Base-by-base conservation (phyloP, 2,329 filamentous ascomycete species). In the Endoconidiophora polonica region DNA sequence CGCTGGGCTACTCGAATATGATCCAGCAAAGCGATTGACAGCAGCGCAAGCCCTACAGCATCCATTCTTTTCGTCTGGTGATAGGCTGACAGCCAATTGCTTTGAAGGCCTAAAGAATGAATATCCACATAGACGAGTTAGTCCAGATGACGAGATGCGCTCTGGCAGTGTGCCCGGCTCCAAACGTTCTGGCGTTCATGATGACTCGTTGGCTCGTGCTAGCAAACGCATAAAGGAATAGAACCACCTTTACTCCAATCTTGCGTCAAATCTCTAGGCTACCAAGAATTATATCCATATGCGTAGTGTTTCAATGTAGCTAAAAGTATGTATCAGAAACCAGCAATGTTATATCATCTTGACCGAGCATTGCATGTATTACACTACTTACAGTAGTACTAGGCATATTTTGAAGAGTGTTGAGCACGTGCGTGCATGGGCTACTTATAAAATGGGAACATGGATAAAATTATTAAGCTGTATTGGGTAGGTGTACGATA, bases 101-200 rank as follows among this genome's bases (percentile, higher is more conserved):
- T 98, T 98, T 57, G 86, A 94, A 59, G 87, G 88, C 0, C 73
- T 87, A 48, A 86, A 86, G 64, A 79, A 79, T 55, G 86, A 91
- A 59, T 98, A 98, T 63, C 91, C 91, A 0, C 80, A 87, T 59
- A 75, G 91, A 5, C 77, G 90, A 45, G 88, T 98, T 39, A 94
- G 83, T 58, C 82, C 93, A 58, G 91, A 98, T 59, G 87, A 95
- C 61, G 91, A 96, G 63, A 95, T 96, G 51, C 73, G 86, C n/a
- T 88, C 85, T 0, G 81, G 81, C 41, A 94, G 86, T 62, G 65
- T 95, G 36, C 86, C 90, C 0, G 91, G 90, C 0, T 94, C 88
- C 0, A 96, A 96, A 68, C 72, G 88, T 53, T 90, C 83, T 56
- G 90, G 84, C 0, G 61, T 94, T 39, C 83, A 83, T 0, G 90